phyloP scores from a whole-genome alignment of 2,329 filamentous ascomycete species.

The Colletotrichum lupini region DNA sequence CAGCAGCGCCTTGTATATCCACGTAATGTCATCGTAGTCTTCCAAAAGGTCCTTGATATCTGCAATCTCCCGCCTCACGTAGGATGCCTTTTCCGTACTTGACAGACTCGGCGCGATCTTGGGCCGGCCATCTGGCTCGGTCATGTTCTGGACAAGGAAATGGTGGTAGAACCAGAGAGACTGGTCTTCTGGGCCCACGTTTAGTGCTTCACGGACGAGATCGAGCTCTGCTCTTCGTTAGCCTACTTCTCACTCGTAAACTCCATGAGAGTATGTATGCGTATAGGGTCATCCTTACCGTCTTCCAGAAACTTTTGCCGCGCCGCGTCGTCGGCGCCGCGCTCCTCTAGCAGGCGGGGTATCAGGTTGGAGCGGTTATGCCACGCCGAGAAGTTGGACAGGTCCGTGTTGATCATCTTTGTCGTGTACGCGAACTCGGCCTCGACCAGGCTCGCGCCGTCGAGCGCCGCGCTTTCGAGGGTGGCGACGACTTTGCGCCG shows the following conservation, averaged over 20 bases:
- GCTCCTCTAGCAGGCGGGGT: conserved; percentile 77
- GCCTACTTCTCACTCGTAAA: background rate
- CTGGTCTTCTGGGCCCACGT: conserved; percentile 92
- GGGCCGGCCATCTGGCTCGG: conserved; percentile 58
- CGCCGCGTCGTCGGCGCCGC: conserved; percentile 69
- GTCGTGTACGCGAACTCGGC: conserved; percentile 90
- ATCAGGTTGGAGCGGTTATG: conserved; percentile 90
- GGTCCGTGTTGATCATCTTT: conserved; percentile 83
- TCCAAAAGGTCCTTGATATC: conserved; percentile 74
- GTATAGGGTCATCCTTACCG: conserved; percentile 56
- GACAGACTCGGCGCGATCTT: conserved; percentile 75
- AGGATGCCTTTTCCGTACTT: conserved; percentile 69
- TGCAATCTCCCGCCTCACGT: conserved; percentile 78
- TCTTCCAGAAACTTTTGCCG: conserved; percentile 78
- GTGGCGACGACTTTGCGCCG: conserved; percentile 81
- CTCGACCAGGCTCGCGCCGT: conserved; percentile 75
- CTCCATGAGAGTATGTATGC: too few relatives aligned
- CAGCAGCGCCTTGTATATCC: conserved; percentile 89
- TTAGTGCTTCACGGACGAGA: conserved; percentile 81
- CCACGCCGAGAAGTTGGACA: conserved; percentile 98
- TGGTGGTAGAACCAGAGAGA: conserved; percentile 98
- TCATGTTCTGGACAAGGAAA: conserved; percentile 79
- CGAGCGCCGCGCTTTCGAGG: conserved; percentile 70
- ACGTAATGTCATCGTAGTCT: conserved; percentile 74
- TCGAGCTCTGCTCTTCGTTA: conserved; percentile 70